Percentiles rank a stretch among this genome's conserved stretches.
Conservation (phyloP, 169 alveolate species). For the Plasmodium gallinaceum region DNA sequence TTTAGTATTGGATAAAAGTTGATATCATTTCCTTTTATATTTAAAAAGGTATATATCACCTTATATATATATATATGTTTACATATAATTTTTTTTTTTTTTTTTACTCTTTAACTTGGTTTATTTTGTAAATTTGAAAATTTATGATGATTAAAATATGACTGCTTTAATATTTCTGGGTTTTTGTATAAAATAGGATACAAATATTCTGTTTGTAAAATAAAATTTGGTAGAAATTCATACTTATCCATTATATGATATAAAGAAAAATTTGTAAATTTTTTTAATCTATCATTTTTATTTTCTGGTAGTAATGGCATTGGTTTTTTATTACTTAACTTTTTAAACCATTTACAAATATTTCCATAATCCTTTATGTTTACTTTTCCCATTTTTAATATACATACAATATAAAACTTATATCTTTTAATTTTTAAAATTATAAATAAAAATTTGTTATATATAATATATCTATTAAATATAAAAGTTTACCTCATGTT, state of each 20-base stretch:
- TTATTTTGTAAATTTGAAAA: conserved; percentile 21
- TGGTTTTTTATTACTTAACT: conserved; percentile 30
- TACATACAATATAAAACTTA: background rate
- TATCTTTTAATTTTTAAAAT: too few species aligned
- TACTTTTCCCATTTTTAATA: conserved; percentile 27
- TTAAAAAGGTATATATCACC: too few species aligned
- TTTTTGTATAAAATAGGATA: conserved; percentile 42
- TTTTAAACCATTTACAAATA: conserved; percentile 69
- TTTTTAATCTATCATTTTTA: conserved; percentile 60
- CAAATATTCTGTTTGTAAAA: conserved; percentile 52
- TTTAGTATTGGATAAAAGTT: too few species aligned
- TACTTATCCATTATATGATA: conserved; percentile 75
- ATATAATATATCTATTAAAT: too few species aligned
- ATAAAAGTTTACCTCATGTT: too few species aligned
- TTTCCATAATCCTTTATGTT: conserved; percentile 52
- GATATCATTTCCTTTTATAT: too few species aligned
- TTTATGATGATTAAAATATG: conserved; percentile 63
- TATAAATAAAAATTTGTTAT: too few species aligned
- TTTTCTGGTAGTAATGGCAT: conserved; percentile 68
- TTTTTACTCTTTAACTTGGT: background rate
- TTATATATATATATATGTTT: background rate
- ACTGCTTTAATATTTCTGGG: conserved; percentile 50
- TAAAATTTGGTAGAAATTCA: conserved; percentile 56
- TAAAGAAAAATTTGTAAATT: conserved; percentile 58
- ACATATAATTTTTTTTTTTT: background rate